Evolutionary conservation across 139 green algal genomes (phyloP).

Genomic region (Eudorina sp.): DNA sequence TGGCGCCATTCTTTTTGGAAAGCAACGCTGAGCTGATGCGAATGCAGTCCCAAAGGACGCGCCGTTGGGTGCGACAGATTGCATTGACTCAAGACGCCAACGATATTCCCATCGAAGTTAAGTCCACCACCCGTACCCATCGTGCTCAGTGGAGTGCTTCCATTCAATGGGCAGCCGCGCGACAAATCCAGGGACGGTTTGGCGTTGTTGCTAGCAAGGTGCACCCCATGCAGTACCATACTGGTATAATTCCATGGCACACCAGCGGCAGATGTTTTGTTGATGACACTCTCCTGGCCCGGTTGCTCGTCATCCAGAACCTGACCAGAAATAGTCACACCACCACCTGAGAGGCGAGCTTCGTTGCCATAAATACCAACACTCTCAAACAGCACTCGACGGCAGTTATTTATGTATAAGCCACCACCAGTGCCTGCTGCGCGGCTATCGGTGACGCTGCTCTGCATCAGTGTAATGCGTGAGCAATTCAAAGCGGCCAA

Average conservation of each 20-base stretch:
- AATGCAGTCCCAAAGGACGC: not conserved
- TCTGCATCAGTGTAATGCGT: not conserved
- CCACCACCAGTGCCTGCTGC: not conserved
- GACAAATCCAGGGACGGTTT: not conserved
- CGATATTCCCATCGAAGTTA: not conserved
- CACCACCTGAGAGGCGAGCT: not conserved
- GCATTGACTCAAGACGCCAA: not conserved
- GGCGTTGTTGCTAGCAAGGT: not conserved
- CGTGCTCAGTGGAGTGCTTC: not conserved
- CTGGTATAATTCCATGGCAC: not conserved
- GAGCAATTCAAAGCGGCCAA: not conserved
- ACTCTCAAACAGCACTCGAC: not conserved
- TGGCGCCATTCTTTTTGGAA: not conserved
- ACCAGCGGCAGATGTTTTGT: not conserved
- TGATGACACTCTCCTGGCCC: not conserved
- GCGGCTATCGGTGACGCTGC: not conserved
- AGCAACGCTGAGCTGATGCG: not conserved
- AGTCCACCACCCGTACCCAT: not conserved
- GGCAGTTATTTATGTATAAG: not conserved
- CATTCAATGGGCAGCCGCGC: not conserved
- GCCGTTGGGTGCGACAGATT: not conserved
- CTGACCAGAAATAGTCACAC: not conserved
- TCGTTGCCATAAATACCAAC: not conserved
- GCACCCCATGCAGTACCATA: not conserved
- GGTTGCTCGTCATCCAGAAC: not conserved